Percentiles rank a stretch among this genome's conserved stretches.
Conservation (phyloP, 805 yeast species). For the Henningerozyma blattae region DNA sequence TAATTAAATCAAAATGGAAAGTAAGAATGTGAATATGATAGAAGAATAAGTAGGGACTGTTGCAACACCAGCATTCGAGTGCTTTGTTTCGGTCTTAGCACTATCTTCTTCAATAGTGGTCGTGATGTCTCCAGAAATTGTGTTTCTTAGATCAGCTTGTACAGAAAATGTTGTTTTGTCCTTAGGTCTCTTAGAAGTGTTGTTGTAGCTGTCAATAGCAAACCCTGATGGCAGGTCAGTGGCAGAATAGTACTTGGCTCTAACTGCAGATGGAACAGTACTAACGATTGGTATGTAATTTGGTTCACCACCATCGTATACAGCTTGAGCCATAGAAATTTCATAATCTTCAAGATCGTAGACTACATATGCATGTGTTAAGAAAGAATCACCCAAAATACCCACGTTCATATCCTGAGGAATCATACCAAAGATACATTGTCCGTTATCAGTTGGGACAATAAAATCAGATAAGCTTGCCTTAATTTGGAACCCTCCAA, state of each 20-base stretch:
- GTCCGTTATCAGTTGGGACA: constrained; percentile 7
- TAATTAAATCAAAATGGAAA: no score
- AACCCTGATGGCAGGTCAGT: no score
- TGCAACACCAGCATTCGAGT: no score
- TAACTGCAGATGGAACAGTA: constrained; percentile 38
- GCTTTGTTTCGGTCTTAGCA: no score
- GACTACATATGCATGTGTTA: constrained; percentile 50
- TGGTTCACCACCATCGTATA: constrained; percentile 1
- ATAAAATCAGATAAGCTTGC: constrained; percentile 34
- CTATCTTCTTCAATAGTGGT: no score
- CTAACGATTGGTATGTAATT: neutral
- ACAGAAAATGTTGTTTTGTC: neutral
- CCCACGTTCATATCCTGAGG: constrained; percentile 16
- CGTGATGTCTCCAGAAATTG: no score
- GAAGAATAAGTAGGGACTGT: no score
- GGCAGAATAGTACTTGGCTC: constrained; percentile 34
- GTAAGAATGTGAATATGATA: no score
- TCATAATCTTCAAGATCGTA: constrained; percentile 47
- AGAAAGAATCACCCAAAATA: constrained; percentile 45
- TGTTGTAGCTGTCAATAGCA: no score
- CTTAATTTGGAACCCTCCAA: constrained; percentile 44
- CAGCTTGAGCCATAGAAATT: constrained; percentile 44
- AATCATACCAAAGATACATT: constrained; percentile 34
- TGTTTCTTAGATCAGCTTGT: neutral
- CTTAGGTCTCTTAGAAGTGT: no score